A percentile compares a stretch with the other conserved stretches of the same genome.
phyloP scores from a whole-genome alignment of 108 stramenopile species.

The Nitzschia putrida region DNA sequence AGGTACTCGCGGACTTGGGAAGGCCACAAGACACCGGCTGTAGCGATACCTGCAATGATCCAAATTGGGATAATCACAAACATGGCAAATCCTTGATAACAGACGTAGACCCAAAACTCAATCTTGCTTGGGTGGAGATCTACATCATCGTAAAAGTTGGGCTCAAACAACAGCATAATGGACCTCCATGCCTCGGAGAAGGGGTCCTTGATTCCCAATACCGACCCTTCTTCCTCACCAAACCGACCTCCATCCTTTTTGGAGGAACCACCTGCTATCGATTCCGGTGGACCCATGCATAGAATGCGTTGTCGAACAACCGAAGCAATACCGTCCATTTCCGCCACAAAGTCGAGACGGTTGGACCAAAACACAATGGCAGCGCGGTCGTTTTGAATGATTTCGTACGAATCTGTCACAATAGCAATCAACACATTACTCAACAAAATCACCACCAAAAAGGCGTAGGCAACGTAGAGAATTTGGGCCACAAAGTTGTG shows the following conservation, averaged over 20 bases:
- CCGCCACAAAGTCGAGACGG: constrained; percentile 79
- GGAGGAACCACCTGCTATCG: constrained; percentile 21
- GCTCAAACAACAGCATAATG: constrained; percentile 64
- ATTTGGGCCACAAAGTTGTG: constrained; percentile 54
- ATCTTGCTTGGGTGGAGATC: constrained; percentile 41
- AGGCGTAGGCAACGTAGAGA: constrained; percentile 64
- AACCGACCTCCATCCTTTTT: constrained; percentile 4
- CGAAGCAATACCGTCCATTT: constrained; percentile 69
- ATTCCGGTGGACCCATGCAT: constrained; percentile 13
- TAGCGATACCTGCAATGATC: constrained; percentile 64
- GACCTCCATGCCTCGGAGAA: constrained; percentile 57
- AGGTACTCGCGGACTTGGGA: constrained; percentile 82
- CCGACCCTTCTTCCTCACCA: constrained; percentile 5
- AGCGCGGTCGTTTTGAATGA: constrained; percentile 83
- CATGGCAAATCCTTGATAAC: constrained; percentile 40
- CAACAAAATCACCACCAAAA: constrained; percentile 74
- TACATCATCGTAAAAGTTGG: constrained; percentile 60
- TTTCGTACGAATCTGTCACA: constrained; percentile 81
- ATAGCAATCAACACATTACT: constrained; percentile 84
- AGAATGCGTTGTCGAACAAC: constrained; percentile 39
- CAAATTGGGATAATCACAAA: constrained; percentile 73
- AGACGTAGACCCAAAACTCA: constrained; percentile 55
- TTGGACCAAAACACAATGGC: constrained; percentile 88
- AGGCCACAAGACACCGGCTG: constrained; percentile 81
- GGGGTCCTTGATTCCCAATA: constrained; percentile 17